A percentile compares a stretch with the other conserved stretches of the same genome.
These are phyloP conservation scores for Neofusicoccum sp. DNA, from an alignment of 2,329 filamentous ascomycete species.

Conservation along the genomic window DNA sequence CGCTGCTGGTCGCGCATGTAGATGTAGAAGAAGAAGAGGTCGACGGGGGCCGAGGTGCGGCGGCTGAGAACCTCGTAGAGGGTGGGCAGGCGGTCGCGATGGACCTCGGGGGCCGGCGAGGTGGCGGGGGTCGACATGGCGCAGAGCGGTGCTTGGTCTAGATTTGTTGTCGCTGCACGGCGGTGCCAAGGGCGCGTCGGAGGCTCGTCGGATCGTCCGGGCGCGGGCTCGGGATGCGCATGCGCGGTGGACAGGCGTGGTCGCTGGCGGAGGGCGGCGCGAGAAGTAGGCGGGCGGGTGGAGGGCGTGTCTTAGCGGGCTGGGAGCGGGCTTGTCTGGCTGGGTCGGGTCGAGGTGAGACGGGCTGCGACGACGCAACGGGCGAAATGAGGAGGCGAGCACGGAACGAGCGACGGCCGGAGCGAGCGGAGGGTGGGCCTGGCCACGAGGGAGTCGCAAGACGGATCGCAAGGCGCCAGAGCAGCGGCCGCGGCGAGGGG, in stretches of 20 bases:
- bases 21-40: conserved; percentile 98
- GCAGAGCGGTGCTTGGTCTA: background rate
- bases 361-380: background rate
- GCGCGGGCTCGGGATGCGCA: background rate
- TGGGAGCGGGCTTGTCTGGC: background rate
- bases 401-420: conserved; percentile 19
- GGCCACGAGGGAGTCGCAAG: conserved; percentile 1
- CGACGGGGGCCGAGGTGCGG: conserved; percentile 90
- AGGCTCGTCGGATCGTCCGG: background rate
- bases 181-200: background rate
- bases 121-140: conserved; percentile 16
- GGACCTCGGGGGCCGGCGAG: conserved; percentile 22
- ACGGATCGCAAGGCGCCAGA: conserved; percentile 2
- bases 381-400: conserved; percentile 17
- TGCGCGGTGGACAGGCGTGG: background rate
- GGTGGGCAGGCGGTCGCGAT: conserved; percentile 83
- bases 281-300: background rate
- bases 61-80: conserved; percentile 94
- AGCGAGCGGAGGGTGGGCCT: conserved; percentile 13
- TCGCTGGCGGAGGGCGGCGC: background rate
- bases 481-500: background rate
- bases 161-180: conserved; percentile 1
- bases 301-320: background rate
- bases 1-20: conserved; percentile 99
- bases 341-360: conserved; percentile 1